These are phyloP conservation scores for Aspergillus bertholletiae DNA, from an alignment of 495 filamentous ascomycete species.

Conservation along the genomic window DNA sequence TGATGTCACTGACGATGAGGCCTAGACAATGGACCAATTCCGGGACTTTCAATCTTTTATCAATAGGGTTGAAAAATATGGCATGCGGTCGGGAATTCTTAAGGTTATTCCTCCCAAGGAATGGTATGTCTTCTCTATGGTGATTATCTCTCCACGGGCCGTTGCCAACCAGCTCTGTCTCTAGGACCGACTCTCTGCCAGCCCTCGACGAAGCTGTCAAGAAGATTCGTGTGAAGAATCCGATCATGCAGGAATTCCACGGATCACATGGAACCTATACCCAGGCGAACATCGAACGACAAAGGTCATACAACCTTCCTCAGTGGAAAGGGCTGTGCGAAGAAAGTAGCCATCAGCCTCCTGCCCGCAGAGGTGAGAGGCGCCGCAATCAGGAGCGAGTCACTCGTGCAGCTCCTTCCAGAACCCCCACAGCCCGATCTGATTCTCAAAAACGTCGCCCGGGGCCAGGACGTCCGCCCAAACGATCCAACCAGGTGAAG, in stretches of 20 bases:
- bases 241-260: constrained; percentile 96
- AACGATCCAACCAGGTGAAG: constrained; percentile 38
- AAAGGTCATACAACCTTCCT: constrained; percentile 91
- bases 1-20: constrained; percentile 16
- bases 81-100: constrained; percentile 94
- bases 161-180: background rate
- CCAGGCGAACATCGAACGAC: constrained; percentile 92
- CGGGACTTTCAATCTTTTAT: constrained; percentile 85
- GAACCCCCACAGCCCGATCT: constrained; percentile 28
- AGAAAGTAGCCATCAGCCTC: constrained; percentile 91
- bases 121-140: constrained; percentile 59
- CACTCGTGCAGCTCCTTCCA: constrained; percentile 35
- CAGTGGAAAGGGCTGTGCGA: constrained; percentile 92
- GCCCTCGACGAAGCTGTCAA: constrained; percentile 82
- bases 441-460: constrained; percentile 43
- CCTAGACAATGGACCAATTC: constrained; percentile 86
- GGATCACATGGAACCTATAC: constrained; percentile 91
- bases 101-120: constrained; percentile 93
- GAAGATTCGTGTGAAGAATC: constrained; percentile 88
- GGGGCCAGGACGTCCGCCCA: constrained; percentile 48
- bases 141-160: background rate
- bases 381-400: constrained; percentile 69
- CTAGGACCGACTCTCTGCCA: constrained; percentile 68
- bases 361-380: constrained; percentile 87
- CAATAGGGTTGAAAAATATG: constrained; percentile 84